Conservation (phyloP, 2,329 filamentous ascomycete genomes). For the Phialophora expanda region DNA sequence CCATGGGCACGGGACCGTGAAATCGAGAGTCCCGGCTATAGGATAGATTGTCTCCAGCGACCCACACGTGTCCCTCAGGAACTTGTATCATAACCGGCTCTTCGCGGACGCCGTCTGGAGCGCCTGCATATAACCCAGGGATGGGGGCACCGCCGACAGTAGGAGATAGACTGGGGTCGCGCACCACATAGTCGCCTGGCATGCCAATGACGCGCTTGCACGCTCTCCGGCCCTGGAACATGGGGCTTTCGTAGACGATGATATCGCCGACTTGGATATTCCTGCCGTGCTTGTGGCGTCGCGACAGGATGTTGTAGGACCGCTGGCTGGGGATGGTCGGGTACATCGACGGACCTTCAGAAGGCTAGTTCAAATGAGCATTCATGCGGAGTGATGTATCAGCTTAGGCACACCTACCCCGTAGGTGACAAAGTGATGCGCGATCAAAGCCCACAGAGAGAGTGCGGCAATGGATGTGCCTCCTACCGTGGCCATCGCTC, state of each 20-base stretch:
- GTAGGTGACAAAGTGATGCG: conserved; percentile 21
- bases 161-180: conserved; percentile 44
- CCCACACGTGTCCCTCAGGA: conserved; percentile 88
- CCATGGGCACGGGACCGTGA: conserved; percentile 86
- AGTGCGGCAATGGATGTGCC: conserved; percentile 21
- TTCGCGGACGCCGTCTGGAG: conserved; percentile 21
- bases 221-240: conserved; percentile 63
- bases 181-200: conserved; percentile 64
- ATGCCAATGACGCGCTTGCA: conserved; percentile 81
- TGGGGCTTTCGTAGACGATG: conserved; percentile 77
- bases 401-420: conserved; percentile 8
- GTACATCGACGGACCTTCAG: conserved; percentile 79
- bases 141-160: conserved; percentile 33
- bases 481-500: conserved; percentile 10
- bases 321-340: conserved; percentile 78
- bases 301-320: conserved; percentile 67
- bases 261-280: conserved; percentile 78
- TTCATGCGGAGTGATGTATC: background rate
- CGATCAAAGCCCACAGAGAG: conserved; percentile 23
- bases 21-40: conserved; percentile 84
- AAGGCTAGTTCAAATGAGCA: conserved; percentile 17
- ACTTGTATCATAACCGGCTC: conserved; percentile 60
- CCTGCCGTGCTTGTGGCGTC: conserved; percentile 71
- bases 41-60: conserved; percentile 84
- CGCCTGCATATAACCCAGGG: conserved; percentile 31